A percentile compares a stretch with the other conserved stretches of the same genome.
Conservation (phyloP, 23 red algal species). For the Gracilaria caudata region DNA sequence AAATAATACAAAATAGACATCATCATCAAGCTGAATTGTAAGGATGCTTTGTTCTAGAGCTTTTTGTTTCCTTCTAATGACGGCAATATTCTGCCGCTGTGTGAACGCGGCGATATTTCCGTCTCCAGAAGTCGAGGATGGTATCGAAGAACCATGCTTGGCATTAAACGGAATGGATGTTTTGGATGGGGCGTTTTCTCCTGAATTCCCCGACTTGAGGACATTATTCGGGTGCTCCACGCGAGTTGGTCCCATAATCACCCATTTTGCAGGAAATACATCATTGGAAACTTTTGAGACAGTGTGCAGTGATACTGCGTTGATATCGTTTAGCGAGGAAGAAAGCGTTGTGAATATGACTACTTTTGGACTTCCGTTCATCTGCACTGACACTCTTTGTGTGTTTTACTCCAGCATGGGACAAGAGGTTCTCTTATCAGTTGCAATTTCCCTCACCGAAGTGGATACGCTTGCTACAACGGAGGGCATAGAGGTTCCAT, state of each 20-base stretch:
- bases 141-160: neutral
- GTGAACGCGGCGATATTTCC: neutral
- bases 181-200: neutral
- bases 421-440: neutral
- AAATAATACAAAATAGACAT: too few relatives aligned
- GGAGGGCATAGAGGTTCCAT: neutral
- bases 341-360: neutral
- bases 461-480: neutral
- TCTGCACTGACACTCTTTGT: neutral
- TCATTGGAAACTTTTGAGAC: neutral
- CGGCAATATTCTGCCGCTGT: neutral
- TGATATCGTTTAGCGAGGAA: neutral
- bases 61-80: neutral
- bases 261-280: neutral
- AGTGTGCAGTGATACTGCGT: neutral
- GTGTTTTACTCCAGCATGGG: neutral
- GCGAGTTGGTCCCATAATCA: neutral
- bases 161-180: neutral
- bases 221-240: neutral
- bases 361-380: neutral
- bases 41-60: too few relatives aligned
- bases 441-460: neutral
- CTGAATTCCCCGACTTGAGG: neutral
- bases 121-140: neutral
- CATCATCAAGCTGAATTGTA: too few relatives aligned